A percentile compares a stretch with the other conserved stretches of the same genome.
phyloP scores from a whole-genome alignment of 176 grass and related monocot genomes.

The Tillandsia fasciculata region DNA sequence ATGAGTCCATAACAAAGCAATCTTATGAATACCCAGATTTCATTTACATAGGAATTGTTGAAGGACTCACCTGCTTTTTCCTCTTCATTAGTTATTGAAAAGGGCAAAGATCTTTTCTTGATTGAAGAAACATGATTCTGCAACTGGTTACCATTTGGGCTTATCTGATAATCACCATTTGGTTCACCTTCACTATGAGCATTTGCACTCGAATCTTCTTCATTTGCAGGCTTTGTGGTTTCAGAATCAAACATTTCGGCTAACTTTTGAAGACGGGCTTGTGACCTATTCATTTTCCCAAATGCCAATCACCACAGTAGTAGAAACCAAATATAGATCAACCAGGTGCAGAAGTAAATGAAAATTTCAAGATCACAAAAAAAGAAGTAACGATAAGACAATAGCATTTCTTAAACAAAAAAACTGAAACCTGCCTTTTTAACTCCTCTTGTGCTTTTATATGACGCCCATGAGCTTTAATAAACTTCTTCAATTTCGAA shows the following conservation, averaged over 20 bases:
- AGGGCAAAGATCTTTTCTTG: constrained; percentile 35
- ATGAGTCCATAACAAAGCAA: background rate
- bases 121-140: constrained; percentile 33
- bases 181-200: constrained; percentile 30
- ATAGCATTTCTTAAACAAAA: constrained; percentile 7
- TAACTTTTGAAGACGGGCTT: constrained; percentile 58
- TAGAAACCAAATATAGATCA: constrained; percentile 14
- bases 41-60: background rate
- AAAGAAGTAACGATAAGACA: too few relatives aligned
- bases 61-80: constrained; percentile 40
- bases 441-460: constrained; percentile 64
- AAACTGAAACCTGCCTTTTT: constrained; percentile 55
- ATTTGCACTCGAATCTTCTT: constrained; percentile 51
- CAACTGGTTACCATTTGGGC: constrained; percentile 30
- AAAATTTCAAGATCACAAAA: too few relatives aligned
- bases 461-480: constrained; percentile 60
- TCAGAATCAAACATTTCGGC: constrained; percentile 55
- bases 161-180: constrained; percentile 46
- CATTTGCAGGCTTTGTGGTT: constrained; percentile 41
- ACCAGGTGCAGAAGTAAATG: background rate
- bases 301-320: constrained; percentile 9
- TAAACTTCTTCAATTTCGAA: constrained; percentile 64
- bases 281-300: constrained; percentile 37
- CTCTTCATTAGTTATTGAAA: constrained; percentile 46
- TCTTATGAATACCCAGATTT: background rate